Evolutionary conservation across 345 rosid genomes (phyloP), one percentile per base, ranked within the genome.

Genomic region (Excoecaria cochinchinensis): DNA sequence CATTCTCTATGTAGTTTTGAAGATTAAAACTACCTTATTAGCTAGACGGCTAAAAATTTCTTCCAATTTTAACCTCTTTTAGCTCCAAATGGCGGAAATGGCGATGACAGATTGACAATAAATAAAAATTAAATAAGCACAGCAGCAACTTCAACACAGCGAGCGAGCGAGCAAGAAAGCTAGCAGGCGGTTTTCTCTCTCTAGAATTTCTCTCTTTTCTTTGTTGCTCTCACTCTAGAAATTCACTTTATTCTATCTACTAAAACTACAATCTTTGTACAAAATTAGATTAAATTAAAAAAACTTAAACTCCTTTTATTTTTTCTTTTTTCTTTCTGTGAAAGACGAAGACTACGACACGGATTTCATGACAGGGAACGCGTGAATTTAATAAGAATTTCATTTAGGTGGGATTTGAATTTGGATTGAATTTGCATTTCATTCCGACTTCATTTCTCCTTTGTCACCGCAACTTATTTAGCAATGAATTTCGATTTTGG

Each of bases 371-470:
- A 78, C 85, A 77, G 60, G 72, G 72, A 73, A 81, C 84, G 89
- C 85, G 83, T 84, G 88, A 87, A 80, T 83, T 83, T 77, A 78
- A 72, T 71, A 25, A 58, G 24, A 56, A 58, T 64, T 46, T 47
- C 22, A 44, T 73, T 70, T 73, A 68, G 16, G 8, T 40, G 11
- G 44, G 51, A 86, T 81, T 79, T 85, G 87, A 77, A 86, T 85
- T 81, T 86, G 42, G 78, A 22, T 21, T 73, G 82, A 74, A 89
- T 85, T 85, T 89, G 78, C 82, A 85, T 87, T 84, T 88, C 83
- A 89, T 92, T 89, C 97, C 98, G 98, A 89, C 99, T 80, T 74
- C 87, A 87, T 90, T 91, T 80, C 69, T n/a, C 80, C 83, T 31
- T 40, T 63, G 74, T 73, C 80, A 62, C 77, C 83, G 83, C 83